A percentile compares a stretch with the other conserved stretches of the same genome.
Evolutionary conservation across 345 rosid genomes (phyloP).

Genomic region (Reutealis trisperma): DNA sequence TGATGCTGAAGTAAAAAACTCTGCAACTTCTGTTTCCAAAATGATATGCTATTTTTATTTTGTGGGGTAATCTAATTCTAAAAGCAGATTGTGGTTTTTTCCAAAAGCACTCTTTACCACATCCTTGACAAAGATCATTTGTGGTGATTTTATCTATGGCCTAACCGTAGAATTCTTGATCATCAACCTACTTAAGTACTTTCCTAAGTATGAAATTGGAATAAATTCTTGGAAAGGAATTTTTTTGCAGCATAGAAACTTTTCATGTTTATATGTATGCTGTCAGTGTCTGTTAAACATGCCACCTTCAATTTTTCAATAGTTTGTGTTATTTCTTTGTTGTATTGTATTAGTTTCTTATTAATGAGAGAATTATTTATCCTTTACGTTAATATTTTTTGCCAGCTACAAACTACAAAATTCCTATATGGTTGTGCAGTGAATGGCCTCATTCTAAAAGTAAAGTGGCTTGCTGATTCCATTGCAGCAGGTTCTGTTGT

Average conservation of each 20-base stretch:
- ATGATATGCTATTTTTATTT: too few relatives aligned
- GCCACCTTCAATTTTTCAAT: neutral
- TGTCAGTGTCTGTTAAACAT: neutral
- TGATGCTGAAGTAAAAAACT: neutral
- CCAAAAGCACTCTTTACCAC: too few relatives aligned
- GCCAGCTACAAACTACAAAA: conserved; percentile 55
- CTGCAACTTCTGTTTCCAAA: neutral
- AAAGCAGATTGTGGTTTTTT: too few relatives aligned
- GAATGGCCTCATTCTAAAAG: conserved; percentile 46
- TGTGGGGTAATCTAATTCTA: too few relatives aligned
- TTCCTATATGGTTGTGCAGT: conserved; percentile 69
- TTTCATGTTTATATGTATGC: neutral
- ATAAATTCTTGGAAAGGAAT: neutral
- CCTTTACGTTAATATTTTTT: neutral
- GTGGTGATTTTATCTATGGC: too few relatives aligned
- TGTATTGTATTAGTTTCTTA: neutral
- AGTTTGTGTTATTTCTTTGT: neutral
- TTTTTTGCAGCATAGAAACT: neutral
- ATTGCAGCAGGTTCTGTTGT: conserved; percentile 43
- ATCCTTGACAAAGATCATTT: too few relatives aligned
- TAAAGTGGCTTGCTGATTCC: conserved; percentile 58
- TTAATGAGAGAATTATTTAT: neutral
- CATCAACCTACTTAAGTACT: conserved; percentile 6
- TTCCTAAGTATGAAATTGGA: neutral
- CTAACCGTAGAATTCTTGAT: neutral